Evolutionary conservation across 140 eudicot species (phyloP).

Genomic region (Anethum foeniculum): DNA sequence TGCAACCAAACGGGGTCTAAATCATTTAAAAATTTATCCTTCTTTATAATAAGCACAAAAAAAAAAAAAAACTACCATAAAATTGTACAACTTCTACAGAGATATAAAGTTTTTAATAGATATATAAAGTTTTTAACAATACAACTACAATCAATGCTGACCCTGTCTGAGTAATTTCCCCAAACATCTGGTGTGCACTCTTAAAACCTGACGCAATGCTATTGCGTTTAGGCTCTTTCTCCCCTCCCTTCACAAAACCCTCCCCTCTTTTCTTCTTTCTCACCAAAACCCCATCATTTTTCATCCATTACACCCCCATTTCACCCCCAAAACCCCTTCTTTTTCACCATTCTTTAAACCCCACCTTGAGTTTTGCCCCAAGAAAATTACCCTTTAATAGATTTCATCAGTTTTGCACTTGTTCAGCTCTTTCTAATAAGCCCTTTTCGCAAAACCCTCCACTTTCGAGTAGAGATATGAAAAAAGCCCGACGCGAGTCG

Average conservation of each 20-base stretch:
- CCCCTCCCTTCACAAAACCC: conserved; percentile 25
- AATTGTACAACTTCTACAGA: too few species aligned
- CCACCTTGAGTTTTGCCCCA: conserved; percentile 17
- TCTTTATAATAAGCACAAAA: too few species aligned
- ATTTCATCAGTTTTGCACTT: conserved; percentile 18
- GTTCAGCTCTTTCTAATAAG: conserved; percentile 11
- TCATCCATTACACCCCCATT: background rate
- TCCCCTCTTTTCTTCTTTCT: conserved; percentile 11
- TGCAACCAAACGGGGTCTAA: too few species aligned
- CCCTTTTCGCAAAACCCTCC: conserved; percentile 8
- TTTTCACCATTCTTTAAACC: conserved; percentile 12
- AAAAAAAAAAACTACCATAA: too few species aligned
- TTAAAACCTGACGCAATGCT: conserved; percentile 16
- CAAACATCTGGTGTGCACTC: conserved; percentile 8
- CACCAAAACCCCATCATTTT: conserved; percentile 26
- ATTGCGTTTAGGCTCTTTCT: conserved; percentile 26
- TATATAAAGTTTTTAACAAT: too few species aligned
- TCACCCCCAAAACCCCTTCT: conserved; percentile 4
- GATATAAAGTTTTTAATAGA: too few species aligned
- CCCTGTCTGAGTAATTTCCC: background rate
- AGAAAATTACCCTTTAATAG: conserved; percentile 8
- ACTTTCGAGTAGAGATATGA: conserved; percentile 25
- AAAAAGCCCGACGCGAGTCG: conserved; percentile 31
- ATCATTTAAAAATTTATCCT: too few species aligned
- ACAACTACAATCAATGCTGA: background rate